phyloP scores from a whole-genome alignment of 2,329 filamentous ascomycete genomes.

The Torrubiella hemipterigena region DNA sequence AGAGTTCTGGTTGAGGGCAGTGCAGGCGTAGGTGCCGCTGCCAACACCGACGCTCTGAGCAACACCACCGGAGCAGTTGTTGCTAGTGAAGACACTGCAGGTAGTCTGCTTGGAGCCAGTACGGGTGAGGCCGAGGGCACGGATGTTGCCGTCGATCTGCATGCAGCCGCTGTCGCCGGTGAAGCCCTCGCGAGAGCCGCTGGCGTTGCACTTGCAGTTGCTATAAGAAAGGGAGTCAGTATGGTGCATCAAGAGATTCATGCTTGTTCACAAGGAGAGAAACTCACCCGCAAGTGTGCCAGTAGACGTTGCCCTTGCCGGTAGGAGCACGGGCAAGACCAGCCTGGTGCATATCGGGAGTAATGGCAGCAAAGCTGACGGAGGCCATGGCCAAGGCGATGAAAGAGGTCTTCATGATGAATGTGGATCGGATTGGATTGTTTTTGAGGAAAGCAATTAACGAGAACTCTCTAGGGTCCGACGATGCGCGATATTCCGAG shows the following conservation, averaged over 20 bases:
- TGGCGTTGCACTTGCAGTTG: slow-evolving; percentile 1
- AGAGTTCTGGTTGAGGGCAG: slow-evolving; percentile 1
- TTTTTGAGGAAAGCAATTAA: no score
- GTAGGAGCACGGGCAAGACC: slow-evolving; percentile 1
- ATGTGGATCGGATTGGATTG: slow-evolving; percentile 3
- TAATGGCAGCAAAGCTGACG: slow-evolving; percentile 7
- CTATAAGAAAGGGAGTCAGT: not conserved
- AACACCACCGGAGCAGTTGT: not conserved
- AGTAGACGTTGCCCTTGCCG: slow-evolving; percentile 1
- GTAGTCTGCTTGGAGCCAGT: not conserved
- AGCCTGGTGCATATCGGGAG: not conserved
- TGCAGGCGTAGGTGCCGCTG: not conserved
- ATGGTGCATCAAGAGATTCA: not conserved
- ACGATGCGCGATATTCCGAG: no score
- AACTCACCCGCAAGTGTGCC: slow-evolving; percentile 1
- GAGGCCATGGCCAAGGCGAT: slow-evolving; percentile 24
- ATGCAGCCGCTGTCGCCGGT: slow-evolving; percentile 2
- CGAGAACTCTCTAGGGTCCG: no score
- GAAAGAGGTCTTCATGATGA: slow-evolving; percentile 28
- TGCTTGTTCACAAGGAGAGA: no score
- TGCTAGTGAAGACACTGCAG: slow-evolving; percentile 1
- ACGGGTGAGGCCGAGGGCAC: not conserved
- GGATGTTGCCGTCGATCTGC: not conserved
- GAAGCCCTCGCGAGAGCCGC: not conserved
- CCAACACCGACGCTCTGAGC: slow-evolving; percentile 1